These are phyloP conservation scores for Ogataea methanolica DNA, from an alignment of 805 yeast genomes.

Conservation along the genomic window DNA sequence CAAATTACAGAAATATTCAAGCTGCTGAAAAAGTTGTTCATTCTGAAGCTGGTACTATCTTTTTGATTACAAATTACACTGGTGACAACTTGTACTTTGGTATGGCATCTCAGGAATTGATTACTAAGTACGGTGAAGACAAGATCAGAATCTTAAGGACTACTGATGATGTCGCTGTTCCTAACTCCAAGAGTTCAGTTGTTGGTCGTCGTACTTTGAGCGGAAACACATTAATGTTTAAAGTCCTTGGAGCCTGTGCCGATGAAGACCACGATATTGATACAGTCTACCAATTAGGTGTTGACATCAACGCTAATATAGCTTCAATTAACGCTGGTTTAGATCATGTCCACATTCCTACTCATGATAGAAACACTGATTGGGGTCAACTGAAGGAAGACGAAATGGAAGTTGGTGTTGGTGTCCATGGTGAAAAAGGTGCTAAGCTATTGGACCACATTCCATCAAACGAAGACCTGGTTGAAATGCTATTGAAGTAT, in stretches of 20 bases:
- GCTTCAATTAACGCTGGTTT: constrained; percentile 35
- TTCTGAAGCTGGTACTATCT: constrained; percentile 32
- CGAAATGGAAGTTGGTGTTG: constrained; percentile 33
- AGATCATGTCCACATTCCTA: constrained; percentile 36
- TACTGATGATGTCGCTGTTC: constrained; percentile 34
- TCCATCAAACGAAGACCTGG: constrained; percentile 31
- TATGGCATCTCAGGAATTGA: constrained; percentile 35
- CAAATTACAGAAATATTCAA: constrained; percentile 34
- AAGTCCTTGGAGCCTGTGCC: constrained; percentile 31
- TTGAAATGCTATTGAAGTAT: constrained; percentile 23
- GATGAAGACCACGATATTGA: constrained; percentile 24
- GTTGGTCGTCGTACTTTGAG: constrained; percentile 36
- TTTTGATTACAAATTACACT: constrained; percentile 35
- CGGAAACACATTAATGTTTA: constrained; percentile 29
- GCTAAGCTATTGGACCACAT: constrained; percentile 27
- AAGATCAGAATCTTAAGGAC: constrained; percentile 29
- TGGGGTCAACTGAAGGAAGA: constrained; percentile 25
- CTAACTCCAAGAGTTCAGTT: constrained; percentile 25
- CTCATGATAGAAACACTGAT: constrained; percentile 21
- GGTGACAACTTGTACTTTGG: constrained; percentile 38
- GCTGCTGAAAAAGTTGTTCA: constrained; percentile 34
- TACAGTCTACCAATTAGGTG: constrained; percentile 28
- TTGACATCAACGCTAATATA: constrained; percentile 22
- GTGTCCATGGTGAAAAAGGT: constrained; percentile 39
- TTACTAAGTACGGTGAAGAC: constrained; percentile 27